phyloP scores from a whole-genome alignment of 2,329 filamentous ascomycete species.

The Sclerotinia borealis region DNA sequence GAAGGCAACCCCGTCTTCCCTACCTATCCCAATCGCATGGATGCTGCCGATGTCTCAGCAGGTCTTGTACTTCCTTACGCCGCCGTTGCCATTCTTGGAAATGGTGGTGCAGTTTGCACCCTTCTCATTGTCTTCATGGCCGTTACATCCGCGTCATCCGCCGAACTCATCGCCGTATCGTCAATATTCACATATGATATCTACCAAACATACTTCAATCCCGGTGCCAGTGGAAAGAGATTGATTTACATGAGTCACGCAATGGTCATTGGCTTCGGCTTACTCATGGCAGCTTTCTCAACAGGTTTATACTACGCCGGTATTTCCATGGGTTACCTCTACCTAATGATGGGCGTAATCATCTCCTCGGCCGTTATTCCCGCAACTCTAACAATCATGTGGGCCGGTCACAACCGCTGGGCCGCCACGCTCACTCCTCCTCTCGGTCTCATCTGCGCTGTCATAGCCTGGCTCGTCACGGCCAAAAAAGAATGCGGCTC shows the following conservation, averaged over 20 bases:
- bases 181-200: slow-evolving; percentile 86
- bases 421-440: slow-evolving; percentile 65
- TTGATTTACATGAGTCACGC: slow-evolving; percentile 76
- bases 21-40: slow-evolving; percentile 67
- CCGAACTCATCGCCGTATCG: slow-evolving; percentile 80
- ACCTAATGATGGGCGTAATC: slow-evolving; percentile 86
- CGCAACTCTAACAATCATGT: slow-evolving; percentile 72
- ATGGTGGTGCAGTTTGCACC: slow-evolving; percentile 71
- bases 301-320: slow-evolving; percentile 58
- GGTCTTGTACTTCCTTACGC: slow-evolving; percentile 82
- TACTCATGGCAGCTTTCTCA: slow-evolving; percentile 72
- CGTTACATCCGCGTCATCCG: slow-evolving; percentile 70
- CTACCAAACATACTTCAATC: slow-evolving; percentile 83
- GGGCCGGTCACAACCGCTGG: slow-evolving; percentile 72
- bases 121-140: slow-evolving; percentile 85
- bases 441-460: slow-evolving; percentile 60
- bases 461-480: slow-evolving; percentile 75
- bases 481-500: slow-evolving; percentile 62
- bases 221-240: slow-evolving; percentile 63
- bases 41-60: slow-evolving; percentile 67
- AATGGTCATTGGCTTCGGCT: slow-evolving; percentile 66
- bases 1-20: slow-evolving; percentile 69
- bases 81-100: slow-evolving; percentile 75
- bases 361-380: slow-evolving; percentile 82
- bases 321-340: slow-evolving; percentile 83